Percentiles rank a stretch among this genome's conserved stretches.
Evolutionary conservation across 2,329 filamentous ascomycete genomes (phyloP).

Genomic region (Conoideocrella luteorostrata): DNA sequence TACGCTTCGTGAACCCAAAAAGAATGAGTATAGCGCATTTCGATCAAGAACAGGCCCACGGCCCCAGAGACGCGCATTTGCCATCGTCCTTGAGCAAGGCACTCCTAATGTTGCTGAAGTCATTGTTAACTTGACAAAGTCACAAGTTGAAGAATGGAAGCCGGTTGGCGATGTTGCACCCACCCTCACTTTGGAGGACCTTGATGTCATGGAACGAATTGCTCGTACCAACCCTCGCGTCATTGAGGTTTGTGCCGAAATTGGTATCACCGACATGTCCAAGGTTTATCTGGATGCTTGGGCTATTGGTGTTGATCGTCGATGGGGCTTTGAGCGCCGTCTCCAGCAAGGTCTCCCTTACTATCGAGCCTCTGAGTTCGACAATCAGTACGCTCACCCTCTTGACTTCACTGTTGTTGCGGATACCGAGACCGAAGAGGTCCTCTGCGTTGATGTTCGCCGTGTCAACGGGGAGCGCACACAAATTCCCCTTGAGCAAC

Average conservation of each 20-base stretch:
- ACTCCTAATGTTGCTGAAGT: constrained; percentile 39
- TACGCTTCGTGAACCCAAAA: constrained; percentile 58
- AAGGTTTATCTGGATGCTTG: constrained; percentile 81
- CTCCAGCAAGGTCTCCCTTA: constrained; percentile 80
- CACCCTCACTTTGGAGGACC: constrained; percentile 69
- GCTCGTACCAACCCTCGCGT: constrained; percentile 64
- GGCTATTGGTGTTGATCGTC: constrained; percentile 77
- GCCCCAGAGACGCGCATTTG: constrained; percentile 42
- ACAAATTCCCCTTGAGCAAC: constrained; percentile 32
- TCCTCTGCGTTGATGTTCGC: constrained; percentile 37
- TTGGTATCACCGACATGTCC: constrained; percentile 75
- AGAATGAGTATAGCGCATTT: constrained; percentile 57
- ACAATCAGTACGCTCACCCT: constrained; percentile 56
- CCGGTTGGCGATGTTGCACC: constrained; percentile 40
- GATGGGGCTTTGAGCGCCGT: constrained; percentile 64
- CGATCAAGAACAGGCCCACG: constrained; percentile 42
- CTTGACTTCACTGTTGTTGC: constrained; percentile 40
- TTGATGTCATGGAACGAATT: constrained; percentile 66
- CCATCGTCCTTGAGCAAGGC: constrained; percentile 39
- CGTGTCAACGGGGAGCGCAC: constrained; percentile 41
- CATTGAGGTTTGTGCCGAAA: constrained; percentile 67
- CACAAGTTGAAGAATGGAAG: constrained; percentile 37
- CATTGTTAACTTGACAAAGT: constrained; percentile 40
- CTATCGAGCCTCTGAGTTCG: constrained; percentile 65
- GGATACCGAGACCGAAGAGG: constrained; percentile 41